A percentile compares a stretch with the other conserved stretches of the same genome.
These are phyloP conservation scores for Magnaporthiopsis poae DNA, from an alignment of 2,329 filamentous ascomycete species.

Conservation along the genomic window DNA sequence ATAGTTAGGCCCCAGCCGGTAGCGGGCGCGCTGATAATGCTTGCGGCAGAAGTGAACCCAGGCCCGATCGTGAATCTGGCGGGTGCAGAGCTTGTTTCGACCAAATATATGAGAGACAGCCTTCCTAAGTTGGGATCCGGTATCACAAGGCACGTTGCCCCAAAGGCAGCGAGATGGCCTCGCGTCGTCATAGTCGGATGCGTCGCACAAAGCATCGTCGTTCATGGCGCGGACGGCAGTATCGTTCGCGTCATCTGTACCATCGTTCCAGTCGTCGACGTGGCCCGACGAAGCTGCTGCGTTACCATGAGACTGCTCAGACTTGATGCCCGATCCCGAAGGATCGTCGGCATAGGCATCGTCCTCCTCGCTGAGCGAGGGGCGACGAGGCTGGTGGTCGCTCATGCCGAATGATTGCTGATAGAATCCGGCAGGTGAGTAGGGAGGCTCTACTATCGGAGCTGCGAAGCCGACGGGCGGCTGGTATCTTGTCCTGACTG, in stretches of 20 bases:
- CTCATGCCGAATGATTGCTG: constrained; percentile 2
- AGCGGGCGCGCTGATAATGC: constrained; percentile 68
- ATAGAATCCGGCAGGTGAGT: constrained; percentile 1
- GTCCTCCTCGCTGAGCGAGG: background rate
- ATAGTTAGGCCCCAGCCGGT: constrained; percentile 54
- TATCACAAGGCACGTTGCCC: constrained; percentile 35
- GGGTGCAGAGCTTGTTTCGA: constrained; percentile 69
- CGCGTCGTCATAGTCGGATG: constrained; percentile 4
- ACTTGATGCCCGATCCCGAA: background rate
- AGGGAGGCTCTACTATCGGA: constrained; percentile 11
- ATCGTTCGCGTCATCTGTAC: background rate
- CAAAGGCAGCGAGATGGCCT: background rate
- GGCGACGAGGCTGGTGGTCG: background rate
- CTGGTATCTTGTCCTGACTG: constrained; percentile 13
- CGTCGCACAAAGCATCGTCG: background rate
- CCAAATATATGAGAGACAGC: constrained; percentile 75
- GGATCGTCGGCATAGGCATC: constrained; percentile 3
- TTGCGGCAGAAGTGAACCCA: constrained; percentile 75
- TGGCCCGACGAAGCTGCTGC: background rate
- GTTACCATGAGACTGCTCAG: background rate
- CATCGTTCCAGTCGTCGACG: background rate
- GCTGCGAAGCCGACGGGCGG: constrained; percentile 2
- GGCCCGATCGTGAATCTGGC: constrained; percentile 55
- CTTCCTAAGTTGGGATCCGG: constrained; percentile 56
- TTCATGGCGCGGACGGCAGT: background rate